Base-by-base conservation (phyloP, 179 eudicot genomes). In the Spinacia oleracea region DNA sequence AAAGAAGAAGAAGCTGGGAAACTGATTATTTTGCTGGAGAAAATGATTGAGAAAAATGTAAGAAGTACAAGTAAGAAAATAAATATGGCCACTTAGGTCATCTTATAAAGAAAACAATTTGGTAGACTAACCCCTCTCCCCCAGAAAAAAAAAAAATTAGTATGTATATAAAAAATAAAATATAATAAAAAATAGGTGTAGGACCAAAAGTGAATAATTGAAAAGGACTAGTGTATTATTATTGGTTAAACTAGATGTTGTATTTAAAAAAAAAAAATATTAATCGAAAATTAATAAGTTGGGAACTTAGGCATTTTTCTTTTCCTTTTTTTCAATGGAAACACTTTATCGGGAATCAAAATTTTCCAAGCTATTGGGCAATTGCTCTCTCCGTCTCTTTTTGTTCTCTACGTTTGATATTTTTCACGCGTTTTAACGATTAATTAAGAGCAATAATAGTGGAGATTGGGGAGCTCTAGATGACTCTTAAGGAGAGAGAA, bases 271-370 rank as follows among this genome's bases (percentile, higher is more conserved):
- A 15, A 38, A 34, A 38, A 42, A 51, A 67, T n/a, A 11, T n/a
- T n/a, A n/a, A n/a, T n/a, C n/a, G n/a, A n/a, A n/a, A n/a, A n/a
- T n/a, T n/a, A 53, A 74, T 50, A 59, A 31, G 18, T 11, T 5
- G 31, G 34, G 53, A 77, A 74, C 35, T 75, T 40, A 79, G 76
- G 79, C 77, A 79, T 83, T 79, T 83, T 78, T 21, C 63, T n/a
- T 70, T 72, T n/a, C n/a, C n/a, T n/a, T n/a, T n/a, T n/a, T n/a
- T n/a, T n/a, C n/a, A n/a, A n/a, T n/a, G n/a, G n/a, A n/a, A n/a
- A n/a, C n/a, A n/a, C n/a, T n/a, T n/a, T n/a, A n/a, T n/a, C n/a
- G n/a, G n/a, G n/a, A n/a, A n/a, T n/a, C n/a, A n/a, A n/a, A n/a
- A n/a, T n/a, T n/a, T n/a, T n/a, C n/a, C n/a, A n/a, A n/a, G n/a